Evolutionary conservation across 2,329 filamentous ascomycete genomes (phyloP).

Genomic region (Exophiala alcalophila): DNA sequence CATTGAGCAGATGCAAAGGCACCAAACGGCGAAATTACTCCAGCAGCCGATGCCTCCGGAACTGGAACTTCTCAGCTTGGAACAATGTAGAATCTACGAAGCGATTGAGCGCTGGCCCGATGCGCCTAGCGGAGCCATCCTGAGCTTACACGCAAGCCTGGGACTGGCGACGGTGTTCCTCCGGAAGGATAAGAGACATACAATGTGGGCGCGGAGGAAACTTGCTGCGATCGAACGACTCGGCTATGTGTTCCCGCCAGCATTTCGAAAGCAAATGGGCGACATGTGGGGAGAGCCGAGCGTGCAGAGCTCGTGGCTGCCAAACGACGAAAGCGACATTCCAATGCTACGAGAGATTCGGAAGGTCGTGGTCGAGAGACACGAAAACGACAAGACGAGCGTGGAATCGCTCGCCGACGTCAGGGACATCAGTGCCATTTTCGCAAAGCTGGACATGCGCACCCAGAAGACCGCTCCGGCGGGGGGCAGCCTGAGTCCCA

Average conservation of each 20-base stretch:
- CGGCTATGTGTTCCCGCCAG: conserved; percentile 79
- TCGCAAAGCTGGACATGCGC: conserved; percentile 60
- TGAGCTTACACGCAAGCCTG: conserved; percentile 72
- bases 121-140: conserved; percentile 65
- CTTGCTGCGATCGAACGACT: conserved; percentile 70
- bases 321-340: conserved; percentile 72
- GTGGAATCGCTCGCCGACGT: conserved; percentile 48
- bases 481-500: conserved; percentile 12
- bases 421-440: conserved; percentile 71
- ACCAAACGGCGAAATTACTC: conserved; percentile 62
- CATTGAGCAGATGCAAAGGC: conserved; percentile 75
- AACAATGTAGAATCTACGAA: conserved; percentile 75
- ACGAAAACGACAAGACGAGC: conserved; percentile 43
- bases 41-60: conserved; percentile 53
- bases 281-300: conserved; percentile 63
- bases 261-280: conserved; percentile 71
- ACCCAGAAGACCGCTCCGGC: conserved; percentile 18
- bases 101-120: conserved; percentile 69
- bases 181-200: conserved; percentile 68
- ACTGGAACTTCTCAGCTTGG: conserved; percentile 61
- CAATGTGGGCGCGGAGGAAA: conserved; percentile 75
- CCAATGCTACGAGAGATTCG: conserved; percentile 73
- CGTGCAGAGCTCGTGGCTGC: conserved; percentile 83
- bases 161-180: conserved; percentile 75
- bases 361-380: conserved; percentile 73